Percentiles rank a stretch among this genome's conserved stretches.
phyloP scores from a whole-genome alignment of 2,329 filamentous ascomycete species.

The Hypocrella siamensis region DNA sequence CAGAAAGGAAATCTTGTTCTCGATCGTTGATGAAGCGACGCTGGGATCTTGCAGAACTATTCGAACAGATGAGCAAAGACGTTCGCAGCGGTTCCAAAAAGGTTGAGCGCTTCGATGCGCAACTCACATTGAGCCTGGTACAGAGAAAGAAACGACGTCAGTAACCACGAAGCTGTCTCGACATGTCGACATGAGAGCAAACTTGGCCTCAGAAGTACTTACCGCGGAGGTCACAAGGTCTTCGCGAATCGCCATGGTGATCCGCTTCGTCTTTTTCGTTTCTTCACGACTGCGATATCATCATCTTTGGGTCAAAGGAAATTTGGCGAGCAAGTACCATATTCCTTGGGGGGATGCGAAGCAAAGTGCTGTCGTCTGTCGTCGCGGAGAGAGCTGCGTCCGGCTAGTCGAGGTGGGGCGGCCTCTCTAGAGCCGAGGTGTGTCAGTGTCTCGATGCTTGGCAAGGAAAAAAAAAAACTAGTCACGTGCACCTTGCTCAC shows the following conservation, averaged over 20 bases:
- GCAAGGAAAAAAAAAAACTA: not conserved
- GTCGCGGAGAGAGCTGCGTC: conserved; percentile 7
- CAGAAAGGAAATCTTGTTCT: conserved; percentile 84
- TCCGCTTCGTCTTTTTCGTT: conserved; percentile 6
- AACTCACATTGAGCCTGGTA: conserved; percentile 27
- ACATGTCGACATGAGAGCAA: not conserved
- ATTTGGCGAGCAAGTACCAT: not conserved
- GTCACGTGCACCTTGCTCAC: conserved; percentile 9
- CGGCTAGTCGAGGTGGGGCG: conserved; percentile 1
- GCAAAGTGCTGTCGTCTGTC: conserved; percentile 5
- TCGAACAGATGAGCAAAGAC: conserved; percentile 1
- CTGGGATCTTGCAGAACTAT: conserved; percentile 91
- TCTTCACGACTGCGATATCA: conserved; percentile 10
- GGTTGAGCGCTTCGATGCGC: not conserved
- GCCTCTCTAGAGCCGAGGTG: conserved; percentile 12
- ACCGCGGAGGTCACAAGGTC: conserved; percentile 77
- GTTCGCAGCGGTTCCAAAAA: not conserved
- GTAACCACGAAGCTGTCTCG: not conserved
- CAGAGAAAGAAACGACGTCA: conserved; percentile 3
- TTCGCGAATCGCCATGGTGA: conserved; percentile 72
- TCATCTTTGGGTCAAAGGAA: conserved; percentile 3
- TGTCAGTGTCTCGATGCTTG: not conserved
- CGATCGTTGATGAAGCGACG: conserved; percentile 75
- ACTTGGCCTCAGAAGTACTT: conserved; percentile 12
- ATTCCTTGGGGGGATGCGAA: not conserved